Conservation (phyloP, 2,329 filamentous ascomycete genomes). For the Neopestalotiopsis clavispora region DNA sequence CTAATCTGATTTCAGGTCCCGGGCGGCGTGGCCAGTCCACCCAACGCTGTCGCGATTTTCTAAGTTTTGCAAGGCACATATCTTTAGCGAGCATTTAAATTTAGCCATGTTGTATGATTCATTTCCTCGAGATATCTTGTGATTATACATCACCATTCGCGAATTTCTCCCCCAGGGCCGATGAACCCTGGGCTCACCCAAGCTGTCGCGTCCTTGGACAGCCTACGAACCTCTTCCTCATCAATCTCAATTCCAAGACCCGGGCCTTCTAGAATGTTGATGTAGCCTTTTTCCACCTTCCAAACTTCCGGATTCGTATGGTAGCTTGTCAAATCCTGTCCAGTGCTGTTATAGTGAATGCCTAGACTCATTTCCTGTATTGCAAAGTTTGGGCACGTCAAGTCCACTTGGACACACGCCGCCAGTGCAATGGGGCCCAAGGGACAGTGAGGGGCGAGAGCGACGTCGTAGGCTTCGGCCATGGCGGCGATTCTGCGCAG, state of each 20-base stretch:
- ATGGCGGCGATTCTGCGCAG: slow-evolving; percentile 71
- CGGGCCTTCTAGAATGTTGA: slow-evolving; percentile 61
- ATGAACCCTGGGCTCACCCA: slow-evolving; percentile 72
- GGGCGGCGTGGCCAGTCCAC: slow-evolving; percentile 43
- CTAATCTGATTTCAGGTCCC: slow-evolving; percentile 29
- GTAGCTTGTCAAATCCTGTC: slow-evolving; percentile 70
- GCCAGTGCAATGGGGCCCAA: slow-evolving; percentile 75
- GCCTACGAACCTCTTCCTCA: slow-evolving; percentile 67
- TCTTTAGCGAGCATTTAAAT: background rate
- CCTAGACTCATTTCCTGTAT: slow-evolving; percentile 82
- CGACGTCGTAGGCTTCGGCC: slow-evolving; percentile 76
- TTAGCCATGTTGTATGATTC: background rate
- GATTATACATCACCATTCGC: slow-evolving; percentile 64
- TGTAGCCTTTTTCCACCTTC: slow-evolving; percentile 69
- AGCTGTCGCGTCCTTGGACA: slow-evolving; percentile 61
- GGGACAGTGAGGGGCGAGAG: slow-evolving; percentile 75
- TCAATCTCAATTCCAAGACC: slow-evolving; percentile 75
- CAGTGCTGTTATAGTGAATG: slow-evolving; percentile 77
- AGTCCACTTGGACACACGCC: slow-evolving; percentile 71
- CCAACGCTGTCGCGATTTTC: slow-evolving; percentile 44
- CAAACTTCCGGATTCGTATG: slow-evolving; percentile 68
- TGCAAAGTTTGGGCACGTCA: slow-evolving; percentile 65
- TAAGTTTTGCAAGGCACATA: slow-evolving; percentile 15
- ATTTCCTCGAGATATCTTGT: background rate
- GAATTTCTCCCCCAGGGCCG: slow-evolving; percentile 68